A percentile compares a stretch with the other conserved stretches of the same genome.
Evolutionary conservation across 805 yeast genomes (phyloP).

Genomic region (Grigorovia humatica): DNA sequence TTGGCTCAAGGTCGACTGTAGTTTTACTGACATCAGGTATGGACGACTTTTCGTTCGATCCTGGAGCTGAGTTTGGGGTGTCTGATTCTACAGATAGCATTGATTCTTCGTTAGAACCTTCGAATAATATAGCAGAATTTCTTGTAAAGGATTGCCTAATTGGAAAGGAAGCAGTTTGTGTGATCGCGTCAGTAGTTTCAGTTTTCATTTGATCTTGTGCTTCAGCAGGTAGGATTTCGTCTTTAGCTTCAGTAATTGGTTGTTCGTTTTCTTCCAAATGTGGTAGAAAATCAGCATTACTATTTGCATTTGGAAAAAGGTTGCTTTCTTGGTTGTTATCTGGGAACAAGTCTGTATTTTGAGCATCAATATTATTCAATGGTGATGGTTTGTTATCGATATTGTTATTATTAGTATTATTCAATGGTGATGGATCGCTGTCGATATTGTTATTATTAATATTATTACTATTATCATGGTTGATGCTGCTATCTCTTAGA

Average conservation of each 20-base stretch:
- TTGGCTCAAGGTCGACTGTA: too few relatives aligned
- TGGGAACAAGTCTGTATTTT: not conserved
- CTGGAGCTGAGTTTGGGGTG: not conserved
- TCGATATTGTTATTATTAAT: not conserved
- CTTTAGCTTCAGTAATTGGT: too few relatives aligned
- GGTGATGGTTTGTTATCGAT: not conserved
- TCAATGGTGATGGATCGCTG: not conserved
- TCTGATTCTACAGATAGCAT: not conserved
- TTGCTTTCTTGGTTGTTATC: not conserved
- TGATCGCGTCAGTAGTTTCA: not conserved
- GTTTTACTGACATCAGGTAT: not conserved
- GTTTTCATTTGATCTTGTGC: not conserved
- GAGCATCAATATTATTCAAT: not conserved
- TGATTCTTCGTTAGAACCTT: not conserved
- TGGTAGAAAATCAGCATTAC: not conserved
- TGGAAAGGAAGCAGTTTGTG: not conserved
- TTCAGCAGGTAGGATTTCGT: too few relatives aligned
- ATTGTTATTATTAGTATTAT: not conserved
- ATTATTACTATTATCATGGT: not conserved
- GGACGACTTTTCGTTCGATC: not conserved
- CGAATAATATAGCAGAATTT: not conserved
- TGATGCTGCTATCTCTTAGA: not conserved
- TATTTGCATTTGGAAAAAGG: not conserved
- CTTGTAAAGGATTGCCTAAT: not conserved
- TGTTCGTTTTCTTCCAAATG: not conserved